phyloP scores from a whole-genome alignment of 2,329 filamentous ascomycete species.

The Fusarium hainanense region DNA sequence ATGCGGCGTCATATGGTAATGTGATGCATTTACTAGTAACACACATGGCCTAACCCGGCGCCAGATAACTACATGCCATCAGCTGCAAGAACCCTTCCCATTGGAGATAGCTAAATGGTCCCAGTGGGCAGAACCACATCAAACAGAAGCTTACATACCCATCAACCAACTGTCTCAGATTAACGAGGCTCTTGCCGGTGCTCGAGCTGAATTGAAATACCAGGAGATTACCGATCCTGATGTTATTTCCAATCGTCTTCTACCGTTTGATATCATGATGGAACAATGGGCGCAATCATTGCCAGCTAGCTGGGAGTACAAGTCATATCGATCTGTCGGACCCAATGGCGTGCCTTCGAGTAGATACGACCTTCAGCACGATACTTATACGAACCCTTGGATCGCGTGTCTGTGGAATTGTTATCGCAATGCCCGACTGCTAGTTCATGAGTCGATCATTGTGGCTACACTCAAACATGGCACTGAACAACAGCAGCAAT shows the following conservation, averaged over 20 bases:
- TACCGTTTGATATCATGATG: slow-evolving; percentile 22
- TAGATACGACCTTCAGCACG: slow-evolving; percentile 18
- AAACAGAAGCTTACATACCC: background rate
- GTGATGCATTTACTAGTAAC: background rate
- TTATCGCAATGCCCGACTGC: slow-evolving; percentile 30
- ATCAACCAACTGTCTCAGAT: slow-evolving; percentile 31
- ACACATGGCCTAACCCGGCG: background rate
- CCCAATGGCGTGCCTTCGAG: slow-evolving; percentile 8
- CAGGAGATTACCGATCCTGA: slow-evolving; percentile 19
- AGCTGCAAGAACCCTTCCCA: slow-evolving; percentile 39
- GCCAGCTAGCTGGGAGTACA: slow-evolving; percentile 19
- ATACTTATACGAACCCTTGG: slow-evolving; percentile 34
- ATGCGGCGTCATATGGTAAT: slow-evolving; percentile 36
- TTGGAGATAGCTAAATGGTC: slow-evolving; percentile 35
- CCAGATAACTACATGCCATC: slow-evolving; percentile 39
- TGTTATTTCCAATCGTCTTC: slow-evolving; percentile 11
- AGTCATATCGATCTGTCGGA: slow-evolving; percentile 20
- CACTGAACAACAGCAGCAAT: background rate
- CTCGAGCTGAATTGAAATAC: slow-evolving; percentile 26
- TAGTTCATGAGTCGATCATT: slow-evolving; percentile 38
- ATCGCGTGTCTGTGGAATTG: slow-evolving; percentile 39
- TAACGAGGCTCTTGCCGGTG: slow-evolving; percentile 18
- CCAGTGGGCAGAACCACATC: slow-evolving; percentile 25
- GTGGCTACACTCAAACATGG: slow-evolving; percentile 26
- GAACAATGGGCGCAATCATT: slow-evolving; percentile 14